Base-by-base conservation (phyloP, 139 green algal species). In the Ostreobium quekettii region DNA sequence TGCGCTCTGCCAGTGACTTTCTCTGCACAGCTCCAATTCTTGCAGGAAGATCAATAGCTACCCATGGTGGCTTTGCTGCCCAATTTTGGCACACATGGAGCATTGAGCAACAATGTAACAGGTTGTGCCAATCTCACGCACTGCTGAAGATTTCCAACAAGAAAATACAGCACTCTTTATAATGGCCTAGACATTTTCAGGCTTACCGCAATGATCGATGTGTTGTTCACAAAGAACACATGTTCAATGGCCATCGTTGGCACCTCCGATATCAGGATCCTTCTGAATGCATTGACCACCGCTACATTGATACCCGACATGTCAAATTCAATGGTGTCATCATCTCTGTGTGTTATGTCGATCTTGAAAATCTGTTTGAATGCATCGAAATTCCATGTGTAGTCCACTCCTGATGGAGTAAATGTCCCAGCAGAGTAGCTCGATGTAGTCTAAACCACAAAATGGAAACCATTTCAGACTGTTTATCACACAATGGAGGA, bases 211-310 rank as follows among this genome's bases (percentile, higher is more conserved):
- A 99, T 91, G 59, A 98, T 87, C 22, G 80, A 91, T 1, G 93
- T 98, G 82, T 99, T 99, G 86, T 99, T 89, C 22, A 94, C 62
- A 22, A 97, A 83, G 76, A 92, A 99, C 8, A 99, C 92, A 71
- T 98, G 91, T 82, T 98, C 92, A 29, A 98, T 95, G 0, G 93
- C 93, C 74, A 99, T 87, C 0, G 92, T 98, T 3, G 94, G 93
- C 28, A 97, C 82, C 73, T 99, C 93, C 0, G 88, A 75, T 22
- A 97, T 95, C 31, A 98, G 85, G 62, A 98, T 96, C 11, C 94
- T 80, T 1, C 92, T 80, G 48, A 98, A 78, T 2, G 93, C 86
- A 72, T 99, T 99, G 48, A 87, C 93, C 46, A 99, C 83, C 26
- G 89, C 76, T 1, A 88, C 76, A 67, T 93, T 85, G 6, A 87